Conservation (phyloP, 23 red algal genomes). For the Gracilaria vermiculophylla region DNA sequence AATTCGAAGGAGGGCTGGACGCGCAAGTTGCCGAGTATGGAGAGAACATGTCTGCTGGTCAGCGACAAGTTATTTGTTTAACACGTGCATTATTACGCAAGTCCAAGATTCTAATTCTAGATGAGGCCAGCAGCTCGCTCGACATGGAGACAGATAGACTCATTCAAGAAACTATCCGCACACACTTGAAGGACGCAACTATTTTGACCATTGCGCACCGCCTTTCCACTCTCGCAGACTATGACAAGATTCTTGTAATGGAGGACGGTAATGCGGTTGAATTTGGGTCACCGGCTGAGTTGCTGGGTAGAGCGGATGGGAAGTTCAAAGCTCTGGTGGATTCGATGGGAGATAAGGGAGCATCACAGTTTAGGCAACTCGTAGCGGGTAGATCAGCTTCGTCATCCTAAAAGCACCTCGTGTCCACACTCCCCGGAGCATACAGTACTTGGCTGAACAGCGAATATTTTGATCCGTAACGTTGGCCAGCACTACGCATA, state of each 20-base stretch:
- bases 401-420: background rate
- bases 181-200: conserved; percentile 76
- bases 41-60: conserved; percentile 94
- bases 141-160: conserved; percentile 92
- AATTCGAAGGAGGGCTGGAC: conserved; percentile 82
- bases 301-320: conserved; percentile 42
- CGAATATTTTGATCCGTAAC: too few relatives aligned
- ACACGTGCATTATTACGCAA: conserved; percentile 84
- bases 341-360: conserved; percentile 52
- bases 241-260: conserved; percentile 86
- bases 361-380: conserved; percentile 43
- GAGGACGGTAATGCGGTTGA: conserved; percentile 73
- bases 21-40: conserved; percentile 88
- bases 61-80: conserved; percentile 95
- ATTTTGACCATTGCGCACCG: conserved; percentile 97
- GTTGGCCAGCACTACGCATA: too few relatives aligned
- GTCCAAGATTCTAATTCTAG: conserved; percentile 86
- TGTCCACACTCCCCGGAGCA: background rate
- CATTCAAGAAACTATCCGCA: conserved; percentile 89
- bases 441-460: background rate
- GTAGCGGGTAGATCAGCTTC: background rate
- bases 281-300: conserved; percentile 61
- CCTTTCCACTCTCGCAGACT: conserved; percentile 85
- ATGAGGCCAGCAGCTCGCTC: conserved; percentile 90
- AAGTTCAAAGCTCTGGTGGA: conserved; percentile 62